These are phyloP conservation scores for Cladobotryum mycophilum DNA, from an alignment of 2,329 filamentous ascomycete species.

Conservation along the genomic window DNA sequence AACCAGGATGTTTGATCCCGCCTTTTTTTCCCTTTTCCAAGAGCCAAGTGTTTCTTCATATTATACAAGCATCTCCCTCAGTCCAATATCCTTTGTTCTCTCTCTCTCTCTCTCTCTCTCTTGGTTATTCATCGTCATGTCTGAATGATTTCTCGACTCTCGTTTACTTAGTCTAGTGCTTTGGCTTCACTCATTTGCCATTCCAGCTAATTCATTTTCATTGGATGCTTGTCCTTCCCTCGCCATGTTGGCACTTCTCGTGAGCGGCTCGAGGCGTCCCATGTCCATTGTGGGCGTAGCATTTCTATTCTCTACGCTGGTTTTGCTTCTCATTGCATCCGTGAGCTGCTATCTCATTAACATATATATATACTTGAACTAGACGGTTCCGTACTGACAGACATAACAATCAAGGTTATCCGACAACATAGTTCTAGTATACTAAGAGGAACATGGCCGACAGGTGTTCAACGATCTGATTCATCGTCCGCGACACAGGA, in stretches of 20 bases:
- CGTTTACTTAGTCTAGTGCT: neutral
- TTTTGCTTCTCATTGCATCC: constrained; percentile 5
- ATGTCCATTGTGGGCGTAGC: neutral
- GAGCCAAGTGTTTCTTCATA: no score
- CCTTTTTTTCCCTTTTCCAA: no score
- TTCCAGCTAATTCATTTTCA: neutral
- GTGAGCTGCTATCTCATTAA: no score
- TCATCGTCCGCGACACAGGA: neutral
- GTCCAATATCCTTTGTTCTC: neutral
- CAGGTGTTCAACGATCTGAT: neutral
- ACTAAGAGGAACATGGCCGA: neutral
- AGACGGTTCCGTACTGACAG: neutral
- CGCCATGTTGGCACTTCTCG: neutral
- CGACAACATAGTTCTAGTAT: neutral
- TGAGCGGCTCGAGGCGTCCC: neutral
- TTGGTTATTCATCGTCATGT: neutral
- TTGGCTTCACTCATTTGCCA: neutral
- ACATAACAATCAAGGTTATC: neutral
- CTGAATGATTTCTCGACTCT: neutral
- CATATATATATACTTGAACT: no score
- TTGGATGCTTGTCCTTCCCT: neutral
- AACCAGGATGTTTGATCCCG: no score
- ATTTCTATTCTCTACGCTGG: constrained; percentile 12
- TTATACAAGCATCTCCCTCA: no score
- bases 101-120: neutral